A percentile compares a stretch with the other conserved stretches of the same genome.
Evolutionary conservation across 805 yeast species (phyloP).

Genomic region (Hermanozyma aechmeae): DNA sequence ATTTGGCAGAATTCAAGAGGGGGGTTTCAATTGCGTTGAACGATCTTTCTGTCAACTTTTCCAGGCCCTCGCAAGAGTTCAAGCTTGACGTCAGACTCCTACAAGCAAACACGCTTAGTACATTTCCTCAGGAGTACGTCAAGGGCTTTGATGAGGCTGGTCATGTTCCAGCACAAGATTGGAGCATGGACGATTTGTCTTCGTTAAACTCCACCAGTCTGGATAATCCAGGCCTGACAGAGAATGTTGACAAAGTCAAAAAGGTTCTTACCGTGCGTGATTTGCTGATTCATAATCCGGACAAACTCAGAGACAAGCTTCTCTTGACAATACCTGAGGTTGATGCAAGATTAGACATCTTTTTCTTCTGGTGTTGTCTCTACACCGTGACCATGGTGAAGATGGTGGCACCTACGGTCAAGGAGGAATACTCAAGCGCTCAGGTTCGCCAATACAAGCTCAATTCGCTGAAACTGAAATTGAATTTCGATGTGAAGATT

Average conservation of each 20-base stretch:
- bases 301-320: conserved; percentile 18
- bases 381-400: conserved; percentile 27
- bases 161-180: no score
- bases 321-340: conserved; percentile 23
- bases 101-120: conserved; percentile 29
- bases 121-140: conserved; percentile 23
- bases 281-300: conserved; percentile 16
- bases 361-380: conserved; percentile 31
- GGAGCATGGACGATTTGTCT: no score
- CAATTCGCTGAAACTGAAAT: conserved; percentile 8
- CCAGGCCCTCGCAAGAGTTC: conserved; percentile 13
- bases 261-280: conserved; percentile 21
- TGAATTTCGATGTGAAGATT: conserved; percentile 21
- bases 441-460: conserved; percentile 16
- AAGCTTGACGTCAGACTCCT: conserved; percentile 12
- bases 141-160: conserved; percentile 22
- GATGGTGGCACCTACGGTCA: conserved; percentile 23
- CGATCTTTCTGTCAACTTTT: conserved; percentile 15
- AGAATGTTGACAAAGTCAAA: conserved; percentile 18
- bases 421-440: conserved; percentile 16
- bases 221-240: no score
- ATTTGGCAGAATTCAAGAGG: conserved; percentile 27
- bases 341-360: conserved; percentile 29
- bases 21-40: conserved; percentile 24
- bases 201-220: no score